Percentiles rank a stretch among this genome's conserved stretches.
Conservation (phyloP, 1,284 basidiomycete species). For the Ustilago bromivora region DNA sequence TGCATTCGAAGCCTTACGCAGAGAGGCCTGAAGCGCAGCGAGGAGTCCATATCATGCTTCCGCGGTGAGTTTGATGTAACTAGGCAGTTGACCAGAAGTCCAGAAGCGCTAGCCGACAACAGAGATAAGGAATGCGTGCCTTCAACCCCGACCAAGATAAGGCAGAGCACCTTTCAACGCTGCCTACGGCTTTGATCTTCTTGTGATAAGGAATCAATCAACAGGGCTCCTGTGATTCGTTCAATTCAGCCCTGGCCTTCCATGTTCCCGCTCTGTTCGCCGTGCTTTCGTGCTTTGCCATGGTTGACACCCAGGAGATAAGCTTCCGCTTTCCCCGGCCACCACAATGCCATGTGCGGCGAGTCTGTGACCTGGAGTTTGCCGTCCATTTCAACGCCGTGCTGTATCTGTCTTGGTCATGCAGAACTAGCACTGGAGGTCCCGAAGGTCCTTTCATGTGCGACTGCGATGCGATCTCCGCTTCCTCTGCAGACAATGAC, state of each 20-base stretch:
- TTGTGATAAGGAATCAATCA: constrained; percentile 11
- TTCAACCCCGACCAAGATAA: constrained; percentile 6
- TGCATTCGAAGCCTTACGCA: neutral
- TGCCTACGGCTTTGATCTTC: neutral
- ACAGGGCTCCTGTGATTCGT: constrained; percentile 1
- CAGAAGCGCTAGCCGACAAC: constrained; percentile 22
- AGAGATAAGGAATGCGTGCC: constrained; percentile 23
- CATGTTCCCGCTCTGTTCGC: neutral
- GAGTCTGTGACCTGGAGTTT: neutral
- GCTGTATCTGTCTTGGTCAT: neutral
- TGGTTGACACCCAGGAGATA: constrained; percentile 22
- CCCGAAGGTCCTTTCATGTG: neutral
- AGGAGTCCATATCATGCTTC: neutral
- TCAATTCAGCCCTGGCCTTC: neutral
- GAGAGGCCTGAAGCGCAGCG: neutral
- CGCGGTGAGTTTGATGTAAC: neutral
- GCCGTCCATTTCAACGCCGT: neutral
- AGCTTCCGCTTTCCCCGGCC: neutral
- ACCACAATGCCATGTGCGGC: neutral
- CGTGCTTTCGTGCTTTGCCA: neutral
- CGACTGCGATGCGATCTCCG: constrained; percentile 21
- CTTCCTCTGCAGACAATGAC: constrained; percentile 15
- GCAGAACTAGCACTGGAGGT: neutral
- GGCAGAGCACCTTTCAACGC: neutral
- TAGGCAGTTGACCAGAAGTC: constrained; percentile 29